These are phyloP conservation scores for Moniliella sp. DNA, from an alignment of 1,284 basidiomycete genomes.

Conservation along the genomic window DNA sequence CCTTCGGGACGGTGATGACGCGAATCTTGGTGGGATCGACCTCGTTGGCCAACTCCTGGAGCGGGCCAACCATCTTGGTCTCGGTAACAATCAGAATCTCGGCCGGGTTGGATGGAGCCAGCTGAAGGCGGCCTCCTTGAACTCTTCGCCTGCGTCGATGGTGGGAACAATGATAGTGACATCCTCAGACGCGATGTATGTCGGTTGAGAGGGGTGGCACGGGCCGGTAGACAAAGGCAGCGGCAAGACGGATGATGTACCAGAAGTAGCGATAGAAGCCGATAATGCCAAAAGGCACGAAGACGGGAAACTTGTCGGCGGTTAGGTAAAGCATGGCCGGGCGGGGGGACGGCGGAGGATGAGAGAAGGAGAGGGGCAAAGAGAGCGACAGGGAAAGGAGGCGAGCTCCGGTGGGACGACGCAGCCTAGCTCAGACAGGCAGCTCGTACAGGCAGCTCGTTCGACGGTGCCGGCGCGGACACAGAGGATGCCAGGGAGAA, in stretches of 20 bases:
- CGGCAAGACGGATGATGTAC: conserved; percentile 4
- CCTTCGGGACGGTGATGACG: conserved; percentile 68
- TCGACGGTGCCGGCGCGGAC: too few species aligned
- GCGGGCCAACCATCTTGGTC: conserved; percentile 61
- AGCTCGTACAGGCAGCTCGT: too few species aligned
- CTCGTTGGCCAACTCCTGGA: conserved; percentile 62
- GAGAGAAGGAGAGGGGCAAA: too few species aligned
- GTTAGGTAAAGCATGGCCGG: conserved; percentile 48
- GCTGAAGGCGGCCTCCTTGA: conserved; percentile 68
- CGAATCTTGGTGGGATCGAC: conserved; percentile 63
- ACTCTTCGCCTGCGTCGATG: conserved; percentile 78
- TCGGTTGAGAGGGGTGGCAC: conserved; percentile 67
- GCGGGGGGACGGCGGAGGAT: too few species aligned
- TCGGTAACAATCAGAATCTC: conserved; percentile 83
- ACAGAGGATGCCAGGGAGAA: too few species aligned
- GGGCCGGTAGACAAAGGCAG: conserved; percentile 54
- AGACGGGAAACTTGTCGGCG: conserved; percentile 55
- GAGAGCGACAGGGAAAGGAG: too few species aligned
- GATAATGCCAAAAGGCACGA: conserved; percentile 69
- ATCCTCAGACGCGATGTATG: conserved; percentile 66
- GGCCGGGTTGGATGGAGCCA: conserved; percentile 71
- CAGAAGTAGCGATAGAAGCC: conserved; percentile 35
- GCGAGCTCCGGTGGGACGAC: too few species aligned
- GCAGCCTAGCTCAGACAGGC: too few species aligned
- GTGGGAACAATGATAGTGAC: conserved; percentile 84